Percentiles rank a stretch among this genome's conserved stretches.
Conservation (phyloP, 225 moss, liverwort and hornwort genomes). For the Anthoceros angustus region DNA sequence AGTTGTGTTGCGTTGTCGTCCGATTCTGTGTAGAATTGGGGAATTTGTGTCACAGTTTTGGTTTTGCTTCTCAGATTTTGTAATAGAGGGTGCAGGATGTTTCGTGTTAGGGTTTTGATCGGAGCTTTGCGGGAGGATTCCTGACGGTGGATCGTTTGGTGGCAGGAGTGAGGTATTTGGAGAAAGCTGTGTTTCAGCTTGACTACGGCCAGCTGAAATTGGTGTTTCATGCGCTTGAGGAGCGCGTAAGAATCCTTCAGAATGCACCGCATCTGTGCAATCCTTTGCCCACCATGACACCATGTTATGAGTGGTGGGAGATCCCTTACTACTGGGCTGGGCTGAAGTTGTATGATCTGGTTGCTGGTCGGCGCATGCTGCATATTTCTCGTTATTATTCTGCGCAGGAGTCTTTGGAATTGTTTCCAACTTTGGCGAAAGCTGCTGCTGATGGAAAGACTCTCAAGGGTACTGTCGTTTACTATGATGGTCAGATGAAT, state of each 20-base stretch:
- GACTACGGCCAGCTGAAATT: slow-evolving; percentile 92
- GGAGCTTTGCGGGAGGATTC: background rate
- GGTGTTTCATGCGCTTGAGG: slow-evolving; percentile 81
- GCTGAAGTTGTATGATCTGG: slow-evolving; percentile 82
- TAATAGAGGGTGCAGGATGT: too few relatives aligned
- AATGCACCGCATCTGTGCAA: slow-evolving; percentile 93
- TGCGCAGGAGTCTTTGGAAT: slow-evolving; percentile 65
- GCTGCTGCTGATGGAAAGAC: slow-evolving; percentile 51
- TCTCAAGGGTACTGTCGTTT: slow-evolving; percentile 85
- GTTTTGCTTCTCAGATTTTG: background rate
- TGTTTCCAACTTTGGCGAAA: slow-evolving; percentile 71
- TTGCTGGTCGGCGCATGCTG: slow-evolving; percentile 85
- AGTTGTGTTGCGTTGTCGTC: background rate
- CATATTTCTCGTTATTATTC: slow-evolving; percentile 76
- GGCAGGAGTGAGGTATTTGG: slow-evolving; percentile 73
- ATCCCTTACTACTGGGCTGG: slow-evolving; percentile 98
- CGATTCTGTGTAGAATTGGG: background rate
- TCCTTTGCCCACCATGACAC: slow-evolving; percentile 90
- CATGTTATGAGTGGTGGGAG: slow-evolving; percentile 99
- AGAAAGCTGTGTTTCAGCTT: slow-evolving; percentile 86
- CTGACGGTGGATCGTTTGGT: slow-evolving; percentile 6
- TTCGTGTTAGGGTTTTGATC: background rate
- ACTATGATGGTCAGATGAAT: slow-evolving; percentile 99
- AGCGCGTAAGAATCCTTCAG: slow-evolving; percentile 64
- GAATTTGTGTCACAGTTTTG: background rate